Evolutionary conservation across 306 rosid genomes (phyloP), one percentile per base, ranked within the genome.

Genomic region (Lathyrus oleraceus): DNA sequence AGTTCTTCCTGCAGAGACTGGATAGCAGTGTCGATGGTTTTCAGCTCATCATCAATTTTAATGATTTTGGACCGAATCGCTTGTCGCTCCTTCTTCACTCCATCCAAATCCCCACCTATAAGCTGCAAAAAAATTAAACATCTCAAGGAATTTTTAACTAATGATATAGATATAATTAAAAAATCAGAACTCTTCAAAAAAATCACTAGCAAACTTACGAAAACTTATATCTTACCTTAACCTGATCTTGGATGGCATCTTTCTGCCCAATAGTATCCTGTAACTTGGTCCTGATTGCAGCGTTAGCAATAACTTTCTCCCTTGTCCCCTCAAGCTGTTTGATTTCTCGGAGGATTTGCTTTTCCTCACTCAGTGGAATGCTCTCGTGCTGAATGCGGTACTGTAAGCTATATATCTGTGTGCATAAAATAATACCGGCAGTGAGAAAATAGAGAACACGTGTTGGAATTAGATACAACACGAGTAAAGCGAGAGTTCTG

Each of bases 301-400:
- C 92, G 81, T 89, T 87, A 30, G 97, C 96, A 70, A 87, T 16
- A 74, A 95, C 99, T 56, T 89, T 81, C 51, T 84, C 90, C 86
- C 97, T 87, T 44, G 99, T 95, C 67, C 88, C 90, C 79, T 95
- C 99, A 67, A 95, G 95, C 76, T 88, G 96, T 78, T 87, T 95
- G 61, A 95, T 95, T 63, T 95, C 99, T 71, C 89, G 88, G 72
- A 95, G 87, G 56, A 95, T 43, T 76, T 86, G 91, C 82, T 91
- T 95, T 77, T 95, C 99, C 87, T 95, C 99, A 0, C 85, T 5
- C 81, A 95, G 78, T 1, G 96, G 84, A 77, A 95, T 95, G 83
- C 97, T 95, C 85, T 95, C 99, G 7, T 95, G 99, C 70, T 95
- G 99, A 38, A 95, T 95, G 77, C 78, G 87, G 85, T 91, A 95